Evolutionary conservation across 192 early-diverging fungal genomes (phyloP).

Genomic region (Linnemannia exigua): DNA sequence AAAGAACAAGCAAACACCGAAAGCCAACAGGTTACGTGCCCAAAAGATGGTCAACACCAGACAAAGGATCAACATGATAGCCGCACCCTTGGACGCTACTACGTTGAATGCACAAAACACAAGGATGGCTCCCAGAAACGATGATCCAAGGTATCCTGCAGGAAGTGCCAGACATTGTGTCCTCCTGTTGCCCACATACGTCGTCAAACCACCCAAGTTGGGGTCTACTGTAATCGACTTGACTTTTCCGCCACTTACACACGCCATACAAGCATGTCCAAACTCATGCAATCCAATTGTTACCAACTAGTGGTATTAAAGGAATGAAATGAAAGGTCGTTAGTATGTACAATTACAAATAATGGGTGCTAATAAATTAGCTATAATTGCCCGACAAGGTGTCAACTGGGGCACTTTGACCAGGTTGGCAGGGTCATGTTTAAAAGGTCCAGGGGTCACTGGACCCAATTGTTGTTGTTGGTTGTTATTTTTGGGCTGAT

Average conservation of each 20-base stretch:
- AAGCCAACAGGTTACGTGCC: constrained; percentile 92
- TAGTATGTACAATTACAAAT: background rate
- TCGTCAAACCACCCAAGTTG: constrained; percentile 91
- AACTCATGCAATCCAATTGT: constrained; percentile 97
- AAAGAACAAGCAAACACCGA: constrained; percentile 85
- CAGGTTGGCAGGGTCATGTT: background rate
- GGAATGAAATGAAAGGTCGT: background rate
- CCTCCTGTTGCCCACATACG: constrained; percentile 62
- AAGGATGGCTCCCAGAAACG: constrained; percentile 92
- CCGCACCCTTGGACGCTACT: constrained; percentile 87
- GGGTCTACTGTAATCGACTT: constrained; percentile 92
- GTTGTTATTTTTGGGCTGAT: constrained; percentile 4
- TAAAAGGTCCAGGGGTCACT: constrained; percentile 5
- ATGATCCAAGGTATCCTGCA: constrained; percentile 92
- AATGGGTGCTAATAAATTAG: constrained; percentile 2
- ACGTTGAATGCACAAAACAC: constrained; percentile 95
- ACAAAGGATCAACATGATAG: constrained; percentile 87
- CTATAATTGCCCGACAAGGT: background rate
- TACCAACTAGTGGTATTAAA: constrained; percentile 68
- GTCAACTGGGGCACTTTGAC: background rate
- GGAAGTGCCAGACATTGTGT: constrained; percentile 87
- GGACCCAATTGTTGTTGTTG: background rate
- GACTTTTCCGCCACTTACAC: constrained; percentile 91
- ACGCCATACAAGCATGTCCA: constrained; percentile 90
- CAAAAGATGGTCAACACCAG: constrained; percentile 88